Evolutionary conservation across 2,329 filamentous ascomycete genomes (phyloP).

Genomic region (Rugonectria rugulosa): DNA sequence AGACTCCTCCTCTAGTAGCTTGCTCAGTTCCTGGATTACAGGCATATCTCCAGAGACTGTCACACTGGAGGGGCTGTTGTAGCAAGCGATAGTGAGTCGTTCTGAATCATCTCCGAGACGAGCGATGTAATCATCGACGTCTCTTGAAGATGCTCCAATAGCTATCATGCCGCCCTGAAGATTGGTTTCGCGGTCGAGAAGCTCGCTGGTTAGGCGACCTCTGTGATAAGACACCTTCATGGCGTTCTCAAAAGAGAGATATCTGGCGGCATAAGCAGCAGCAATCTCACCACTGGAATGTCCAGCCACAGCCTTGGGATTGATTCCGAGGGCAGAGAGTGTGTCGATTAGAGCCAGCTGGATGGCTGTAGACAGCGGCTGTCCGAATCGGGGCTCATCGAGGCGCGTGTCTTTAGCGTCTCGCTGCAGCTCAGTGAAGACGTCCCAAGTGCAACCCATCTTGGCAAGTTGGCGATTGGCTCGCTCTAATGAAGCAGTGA

Average conservation of each 20-base stretch:
- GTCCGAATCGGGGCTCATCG: conserved; percentile 38
- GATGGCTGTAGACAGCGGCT: conserved; percentile 51
- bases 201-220: conserved; percentile 20
- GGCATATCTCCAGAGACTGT: conserved; percentile 42
- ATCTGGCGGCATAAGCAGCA: conserved; percentile 44
- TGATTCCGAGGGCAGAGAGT: conserved; percentile 38
- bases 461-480: conserved; percentile 1
- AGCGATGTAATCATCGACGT: conserved; percentile 11
- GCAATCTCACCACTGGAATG: conserved; percentile 51
- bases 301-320: conserved; percentile 41
- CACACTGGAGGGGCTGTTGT: conserved; percentile 40
- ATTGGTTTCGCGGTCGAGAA: conserved; percentile 10
- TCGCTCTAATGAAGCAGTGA: conserved; percentile 24
- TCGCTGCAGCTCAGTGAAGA: conserved; percentile 25
- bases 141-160: conserved; percentile 33
- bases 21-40: conserved; percentile 32
- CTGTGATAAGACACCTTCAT: conserved; percentile 41
- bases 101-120: conserved; percentile 7
- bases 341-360: conserved; percentile 51
- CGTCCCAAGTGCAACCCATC: conserved; percentile 18
- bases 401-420: conserved; percentile 24
- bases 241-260: conserved; percentile 38
- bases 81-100: conserved; percentile 33
- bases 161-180: conserved; percentile 42
- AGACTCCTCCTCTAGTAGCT: conserved; percentile 30